Evolutionary conservation across 805 yeast genomes (phyloP).

Genomic region (Allodekkera sacchari): DNA sequence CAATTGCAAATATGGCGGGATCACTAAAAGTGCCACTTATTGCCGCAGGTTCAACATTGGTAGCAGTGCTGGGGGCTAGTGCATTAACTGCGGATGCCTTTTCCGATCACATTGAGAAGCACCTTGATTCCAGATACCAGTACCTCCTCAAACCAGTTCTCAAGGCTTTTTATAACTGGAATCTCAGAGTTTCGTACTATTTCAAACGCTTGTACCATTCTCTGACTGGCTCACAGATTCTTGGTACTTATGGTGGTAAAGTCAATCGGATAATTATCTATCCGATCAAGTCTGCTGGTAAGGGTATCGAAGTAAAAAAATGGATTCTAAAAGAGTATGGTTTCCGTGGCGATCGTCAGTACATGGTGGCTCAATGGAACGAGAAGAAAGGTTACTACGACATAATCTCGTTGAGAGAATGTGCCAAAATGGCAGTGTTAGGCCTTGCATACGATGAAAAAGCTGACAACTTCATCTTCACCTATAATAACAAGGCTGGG

Average conservation of each 20-base stretch:
- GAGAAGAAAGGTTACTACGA: conserved; percentile 8
- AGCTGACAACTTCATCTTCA: conserved; percentile 12
- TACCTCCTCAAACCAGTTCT: background rate
- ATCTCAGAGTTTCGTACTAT: background rate
- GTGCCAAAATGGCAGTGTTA: conserved; percentile 7
- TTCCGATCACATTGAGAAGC: conserved; percentile 1
- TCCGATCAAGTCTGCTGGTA: conserved; percentile 22
- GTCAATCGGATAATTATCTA: conserved; percentile 20
- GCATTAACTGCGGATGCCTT: too few species aligned
- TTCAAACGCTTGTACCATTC: background rate
- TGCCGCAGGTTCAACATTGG: too few species aligned
- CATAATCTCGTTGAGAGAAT: conserved; percentile 11
- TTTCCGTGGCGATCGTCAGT: conserved; percentile 22
- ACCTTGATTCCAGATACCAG: conserved; percentile 1
- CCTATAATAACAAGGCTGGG: conserved; percentile 7
- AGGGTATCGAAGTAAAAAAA: conserved; percentile 16
- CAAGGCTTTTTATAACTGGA: conserved; percentile 1
- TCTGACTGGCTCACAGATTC: background rate
- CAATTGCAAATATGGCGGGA: too few species aligned
- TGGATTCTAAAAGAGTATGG: conserved; percentile 23
- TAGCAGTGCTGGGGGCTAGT: too few species aligned
- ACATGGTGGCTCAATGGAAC: conserved; percentile 13
- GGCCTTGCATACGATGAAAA: conserved; percentile 9
- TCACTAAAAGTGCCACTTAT: too few species aligned
- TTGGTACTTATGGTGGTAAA: conserved; percentile 16